Evolutionary conservation across 2,329 filamentous ascomycete genomes (phyloP).

Genomic region (Sordariomycetes sp.): DNA sequence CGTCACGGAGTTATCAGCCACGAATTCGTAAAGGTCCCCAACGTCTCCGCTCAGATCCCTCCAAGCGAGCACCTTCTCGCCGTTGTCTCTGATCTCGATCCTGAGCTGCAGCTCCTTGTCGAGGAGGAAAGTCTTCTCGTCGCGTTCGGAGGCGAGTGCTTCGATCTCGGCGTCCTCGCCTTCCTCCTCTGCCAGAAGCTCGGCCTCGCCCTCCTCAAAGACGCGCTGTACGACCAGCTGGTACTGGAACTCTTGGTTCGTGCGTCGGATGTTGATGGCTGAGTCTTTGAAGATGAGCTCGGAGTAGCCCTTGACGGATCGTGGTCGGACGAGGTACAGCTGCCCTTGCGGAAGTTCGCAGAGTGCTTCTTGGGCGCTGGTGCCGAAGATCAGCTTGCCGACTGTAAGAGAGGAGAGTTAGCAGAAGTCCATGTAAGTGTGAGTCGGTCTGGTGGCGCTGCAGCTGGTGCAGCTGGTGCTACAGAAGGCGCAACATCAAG

Average conservation of each 20-base stretch:
- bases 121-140: constrained; percentile 96
- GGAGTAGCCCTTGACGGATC: constrained; percentile 94
- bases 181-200: constrained; percentile 81
- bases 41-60: constrained; percentile 87
- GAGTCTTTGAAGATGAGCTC: constrained; percentile 99
- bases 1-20: constrained; percentile 71
- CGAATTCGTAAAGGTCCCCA: constrained; percentile 95
- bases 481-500: no score
- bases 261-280: constrained; percentile 82
- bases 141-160: constrained; percentile 68
- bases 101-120: constrained; percentile 86
- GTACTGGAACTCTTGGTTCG: constrained; percentile 92
- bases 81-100: constrained; percentile 69
- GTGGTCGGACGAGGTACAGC: constrained; percentile 90
- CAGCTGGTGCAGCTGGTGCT: no score
- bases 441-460: no score
- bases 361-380: constrained; percentile 78
- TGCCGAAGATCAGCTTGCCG: constrained; percentile 87
- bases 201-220: constrained; percentile 95
- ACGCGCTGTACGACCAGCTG: constrained; percentile 93
- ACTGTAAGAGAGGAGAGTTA: no score
- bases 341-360: constrained; percentile 93
- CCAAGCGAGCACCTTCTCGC: constrained; percentile 87
- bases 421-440: no score
- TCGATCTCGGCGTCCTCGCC: constrained; percentile 72